Conservation (phyloP, 768 basidiomycete species). For the Psilocybe cyanescens region DNA sequence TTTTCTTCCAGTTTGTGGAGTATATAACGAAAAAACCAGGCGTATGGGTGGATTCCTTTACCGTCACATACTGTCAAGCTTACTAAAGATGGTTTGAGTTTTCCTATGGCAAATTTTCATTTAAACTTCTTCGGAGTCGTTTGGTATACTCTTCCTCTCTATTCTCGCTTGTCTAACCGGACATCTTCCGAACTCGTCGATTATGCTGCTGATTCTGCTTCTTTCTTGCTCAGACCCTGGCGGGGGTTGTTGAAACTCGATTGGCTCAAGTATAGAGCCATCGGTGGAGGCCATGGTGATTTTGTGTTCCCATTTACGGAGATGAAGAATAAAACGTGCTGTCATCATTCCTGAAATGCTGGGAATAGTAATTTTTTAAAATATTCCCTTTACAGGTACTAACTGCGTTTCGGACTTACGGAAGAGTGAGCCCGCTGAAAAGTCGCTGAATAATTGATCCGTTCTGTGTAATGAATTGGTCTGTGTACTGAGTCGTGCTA, state of each 20-base stretch:
- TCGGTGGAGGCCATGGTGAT: not conserved
- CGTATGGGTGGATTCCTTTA: conserved; percentile 10
- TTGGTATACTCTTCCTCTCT: not conserved
- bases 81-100: too few relatives aligned
- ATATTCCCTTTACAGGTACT: too few relatives aligned
- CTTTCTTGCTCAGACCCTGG: too few relatives aligned
- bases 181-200: conserved; percentile 1
- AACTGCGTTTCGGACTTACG: not conserved
- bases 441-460: conserved; percentile 1
- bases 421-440: conserved; percentile 1
- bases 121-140: too few relatives aligned
- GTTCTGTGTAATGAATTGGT: not conserved
- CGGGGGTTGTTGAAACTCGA: not conserved
- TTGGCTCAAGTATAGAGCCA: not conserved
- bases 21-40: conserved; percentile 10
- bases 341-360: conserved; percentile 3
- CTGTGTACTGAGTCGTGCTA: too few relatives aligned
- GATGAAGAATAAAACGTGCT: conserved; percentile 6
- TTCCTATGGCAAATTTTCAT: too few relatives aligned
- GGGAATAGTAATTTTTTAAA: not conserved
- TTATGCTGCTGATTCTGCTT: not conserved
- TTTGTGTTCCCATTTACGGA: conserved; percentile 3
- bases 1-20: conserved; percentile 13
- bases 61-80: too few relatives aligned
- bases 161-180: not conserved